Evolutionary conservation across 208 protist genomes (phyloP), one percentile per base, ranked within the genome.

Genomic region (Herpetomonas tarakana): DNA sequence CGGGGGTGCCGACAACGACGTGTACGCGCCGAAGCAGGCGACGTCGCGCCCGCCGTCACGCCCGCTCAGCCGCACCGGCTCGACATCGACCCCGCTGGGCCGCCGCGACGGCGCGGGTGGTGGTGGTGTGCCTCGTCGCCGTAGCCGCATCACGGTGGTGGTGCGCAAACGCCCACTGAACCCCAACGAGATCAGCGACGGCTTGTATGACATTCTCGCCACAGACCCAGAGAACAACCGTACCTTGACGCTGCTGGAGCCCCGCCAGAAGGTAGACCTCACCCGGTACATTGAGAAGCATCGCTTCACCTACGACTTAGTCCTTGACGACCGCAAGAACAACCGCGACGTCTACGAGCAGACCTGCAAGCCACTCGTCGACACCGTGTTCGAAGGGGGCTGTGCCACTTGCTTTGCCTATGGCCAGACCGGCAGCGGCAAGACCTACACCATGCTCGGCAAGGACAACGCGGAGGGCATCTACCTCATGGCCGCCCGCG

Each of bases 251-350:
- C 65, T 97, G 46, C 73, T 93, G 30, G 88, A 94, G 69, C 87
- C 89, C 14, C 91, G 91, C 31, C 83, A 97, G 46, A 97, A 97
- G 68, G 89, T 98, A 45, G 97, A 99, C 76, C 66, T 99, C 21
- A 97, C 88, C 19, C 97, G 96, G 55, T 98, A 98, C 73, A 98
- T 95, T 57, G 95, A 98, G 52, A 94, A 95, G 70, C 97, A 99
- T 58, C 83, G 88, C 31, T 98, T 98, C 69, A 82, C 81, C 24
- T 99, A 98, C 67, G 97, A 99, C 69, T 74, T 96, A 25, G 96
- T 98, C 21, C 92, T 98, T 52, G 91, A 97, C 52, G 91, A 98
- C 57, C 78, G 62, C 41, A 77, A 92, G 52, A 87, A 61, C 66
- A 98, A 98, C 68, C 71, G 72, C 38, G 83, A 92, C 58, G 91